Base-by-base conservation (phyloP, 73 alveolate genomes). In the Strombidium stylifer region DNA sequence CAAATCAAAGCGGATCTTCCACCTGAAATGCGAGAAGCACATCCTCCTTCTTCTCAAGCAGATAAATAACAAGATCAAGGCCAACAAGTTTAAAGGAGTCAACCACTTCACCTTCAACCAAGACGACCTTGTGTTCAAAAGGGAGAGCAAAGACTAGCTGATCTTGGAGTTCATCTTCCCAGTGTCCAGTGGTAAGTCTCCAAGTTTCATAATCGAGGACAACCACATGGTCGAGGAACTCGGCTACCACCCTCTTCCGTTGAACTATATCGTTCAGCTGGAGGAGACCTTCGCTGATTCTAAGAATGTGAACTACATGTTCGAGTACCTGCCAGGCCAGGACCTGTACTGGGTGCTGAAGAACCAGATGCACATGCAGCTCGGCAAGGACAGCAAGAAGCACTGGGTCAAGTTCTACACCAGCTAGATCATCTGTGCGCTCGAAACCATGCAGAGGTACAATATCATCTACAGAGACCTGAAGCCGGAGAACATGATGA, bases 391-490 rank as follows among this genome's bases (percentile, higher is more conserved):
- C n/a, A 19, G 31, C 10, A 36, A 69, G 73, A 46, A 32, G 42
- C 66, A 64, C 2, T 64, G 78, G 78, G 55, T 64, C 6, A 64
- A 64, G 48, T 77, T 78, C 45, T 83, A 78, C 37, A 53, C 74
- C 24, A 86, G 90, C 12, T 84, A 80, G 51, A 42, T 83, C 0
- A 39, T 83, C 11, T 39, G 78, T 14, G 89, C 90, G 10, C 45
- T 83, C 25, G 94, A 83, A 57, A 25, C 45, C 14, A 48, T 83
- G 4, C 87, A 81, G 20, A 67, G 50, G 11, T 31, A 67, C 21
- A 71, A 62, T 26, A 79, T 83, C 24, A 84, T 83, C 10, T 85
- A 83, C 34, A 67, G 94, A 69, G 94, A 83, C 40, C 36, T 83
- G 40, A 83, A 83, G 42, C 94, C 94, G 15, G 90, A 83, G 44